phyloP scores from a whole-genome alignment of 1,284 basidiomycete genomes.

The Leccinum angustisporum region DNA sequence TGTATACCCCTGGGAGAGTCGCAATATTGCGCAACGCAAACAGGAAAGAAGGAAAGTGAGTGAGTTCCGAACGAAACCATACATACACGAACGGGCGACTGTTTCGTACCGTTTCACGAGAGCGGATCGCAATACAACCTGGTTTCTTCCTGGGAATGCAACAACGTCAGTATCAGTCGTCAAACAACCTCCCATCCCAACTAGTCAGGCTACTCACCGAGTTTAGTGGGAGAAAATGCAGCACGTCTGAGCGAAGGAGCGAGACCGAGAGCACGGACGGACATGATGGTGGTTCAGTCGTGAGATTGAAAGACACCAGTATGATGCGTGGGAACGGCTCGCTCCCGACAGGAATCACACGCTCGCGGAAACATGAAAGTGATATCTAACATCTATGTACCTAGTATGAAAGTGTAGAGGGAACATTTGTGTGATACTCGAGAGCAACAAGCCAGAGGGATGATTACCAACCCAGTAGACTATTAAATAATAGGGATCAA shows the following conservation, averaged over 20 bases:
- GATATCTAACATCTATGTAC: slow-evolving; percentile 1
- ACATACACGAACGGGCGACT: not conserved
- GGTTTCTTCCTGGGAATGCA: slow-evolving; percentile 41
- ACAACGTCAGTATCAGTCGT: slow-evolving; percentile 1
- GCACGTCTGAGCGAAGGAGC: slow-evolving; percentile 53
- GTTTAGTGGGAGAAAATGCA: slow-evolving; percentile 44
- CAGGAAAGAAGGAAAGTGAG: not conserved
- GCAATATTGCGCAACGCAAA: not conserved
- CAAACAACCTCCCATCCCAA: accelerated
- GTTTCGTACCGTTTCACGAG: slow-evolving; percentile 48
- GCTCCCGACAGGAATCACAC: slow-evolving; percentile 11
- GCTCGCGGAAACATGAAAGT: not conserved
- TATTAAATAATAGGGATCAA: not conserved
- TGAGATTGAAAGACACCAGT: not conserved
- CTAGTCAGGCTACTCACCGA: slow-evolving; percentile 38
- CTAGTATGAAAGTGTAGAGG: not conserved
- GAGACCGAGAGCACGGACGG: slow-evolving; percentile 53
- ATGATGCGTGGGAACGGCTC: slow-evolving; percentile 22
- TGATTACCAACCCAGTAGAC: slow-evolving; percentile 7
- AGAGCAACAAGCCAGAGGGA: slow-evolving; percentile 10
- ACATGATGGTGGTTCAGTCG: slow-evolving; percentile 46
- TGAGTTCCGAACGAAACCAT: not conserved
- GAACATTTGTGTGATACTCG: slow-evolving; percentile 7
- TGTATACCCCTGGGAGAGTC: slow-evolving; percentile 48
- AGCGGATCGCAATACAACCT: slow-evolving; percentile 42